A percentile compares a stretch with the other conserved stretches of the same genome.
These are phyloP conservation scores for Penicillium griseofulvum DNA, from an alignment of 2,329 filamentous ascomycete genomes.

Conservation along the genomic window DNA sequence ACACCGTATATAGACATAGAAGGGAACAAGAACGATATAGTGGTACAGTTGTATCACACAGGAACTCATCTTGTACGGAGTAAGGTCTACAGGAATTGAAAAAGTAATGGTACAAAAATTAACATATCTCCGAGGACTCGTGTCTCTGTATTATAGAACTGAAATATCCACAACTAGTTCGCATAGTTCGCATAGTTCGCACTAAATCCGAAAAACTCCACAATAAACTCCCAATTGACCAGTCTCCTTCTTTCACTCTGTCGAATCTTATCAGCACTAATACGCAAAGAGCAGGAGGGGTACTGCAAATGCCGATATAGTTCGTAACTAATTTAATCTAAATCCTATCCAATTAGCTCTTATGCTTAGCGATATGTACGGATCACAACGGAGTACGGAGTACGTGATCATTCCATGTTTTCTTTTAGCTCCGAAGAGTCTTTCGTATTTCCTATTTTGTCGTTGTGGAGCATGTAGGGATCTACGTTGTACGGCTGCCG, in stretches of 20 bases:
- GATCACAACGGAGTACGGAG: no score
- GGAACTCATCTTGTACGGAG: background rate
- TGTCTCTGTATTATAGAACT: no score
- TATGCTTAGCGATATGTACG: background rate
- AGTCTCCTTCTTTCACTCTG: background rate
- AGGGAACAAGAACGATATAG: background rate
- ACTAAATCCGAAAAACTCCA: background rate
- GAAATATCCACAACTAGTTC: background rate
- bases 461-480: background rate
- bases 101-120: background rate
- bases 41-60: background rate
- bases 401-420: no score
- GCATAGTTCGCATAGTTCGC: background rate
- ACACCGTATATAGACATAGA: background rate
- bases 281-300: background rate
- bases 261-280: conserved; percentile 5
- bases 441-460: background rate
- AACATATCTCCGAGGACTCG: background rate
- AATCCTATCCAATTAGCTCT: background rate
- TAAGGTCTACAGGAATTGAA: background rate
- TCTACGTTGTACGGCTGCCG: background rate
- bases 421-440: no score
- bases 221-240: background rate
- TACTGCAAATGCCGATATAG: background rate
- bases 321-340: background rate